Evolutionary conservation across 805 yeast species (phyloP), one percentile per base, ranked within the genome.

Genomic region (Cyberlindnera suaveolens): DNA sequence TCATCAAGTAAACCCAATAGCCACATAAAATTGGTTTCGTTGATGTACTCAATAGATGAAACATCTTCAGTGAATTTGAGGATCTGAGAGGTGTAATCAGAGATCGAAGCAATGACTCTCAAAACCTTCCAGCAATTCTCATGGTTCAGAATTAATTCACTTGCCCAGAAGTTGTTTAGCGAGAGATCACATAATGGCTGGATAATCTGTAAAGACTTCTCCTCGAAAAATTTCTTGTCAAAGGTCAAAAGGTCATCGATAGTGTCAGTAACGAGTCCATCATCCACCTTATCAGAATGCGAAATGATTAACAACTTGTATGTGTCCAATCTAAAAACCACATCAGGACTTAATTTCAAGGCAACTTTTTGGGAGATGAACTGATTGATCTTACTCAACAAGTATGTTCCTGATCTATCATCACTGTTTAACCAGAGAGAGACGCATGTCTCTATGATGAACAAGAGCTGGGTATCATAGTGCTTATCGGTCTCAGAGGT

Each of bases 1-100:
- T 85, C 95, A 61, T 85, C 95, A 29, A 85, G 61, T 9, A 85
- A 62, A 0, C 91, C 93, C 31, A 85, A 66, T 10, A 85, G 61
- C 50, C 77, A 72, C 75, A 84, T 75, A 52, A 77, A 84, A 51
- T 82, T 84, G 1, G 61, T 58, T 6, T 69, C 65, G 15, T 66
- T 68, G 29, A 82, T 65, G 10, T 67, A 63, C 2, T 14, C n/a
- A 0, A 56, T 41, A 16, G 58, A 57, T 27, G 74, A 50, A 5
- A 78, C 52, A 2, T 62, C 56, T 33, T 71, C 73, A 38, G 78
- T 62, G 50, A 78, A 80, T 14, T 57, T 58, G 44, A 75, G 74
- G 10, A 84, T 70, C 2, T 59, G 61, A 3, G 46, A 47, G 0
- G 82, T 68, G 47, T 67, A 68, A 0, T 60, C 62, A 17, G 71